Evolutionary conservation across 2,329 filamentous ascomycete species (phyloP).

Genomic region (Aspergillus sp.): DNA sequence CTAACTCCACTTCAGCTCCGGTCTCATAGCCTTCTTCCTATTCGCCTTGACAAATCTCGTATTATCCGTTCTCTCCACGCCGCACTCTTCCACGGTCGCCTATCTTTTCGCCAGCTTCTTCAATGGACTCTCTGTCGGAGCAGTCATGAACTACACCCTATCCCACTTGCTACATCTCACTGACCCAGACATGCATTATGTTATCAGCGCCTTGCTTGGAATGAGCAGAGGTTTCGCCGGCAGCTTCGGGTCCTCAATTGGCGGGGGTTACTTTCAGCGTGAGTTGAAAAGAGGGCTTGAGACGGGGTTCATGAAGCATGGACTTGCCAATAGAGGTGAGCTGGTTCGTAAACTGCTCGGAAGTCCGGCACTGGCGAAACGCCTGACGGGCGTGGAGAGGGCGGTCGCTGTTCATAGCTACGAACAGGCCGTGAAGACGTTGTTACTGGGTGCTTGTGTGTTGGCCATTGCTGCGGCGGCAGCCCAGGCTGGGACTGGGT

Average conservation of each 20-base stretch:
- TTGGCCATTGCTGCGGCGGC: conserved; percentile 53
- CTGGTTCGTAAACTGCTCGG: conserved; percentile 60
- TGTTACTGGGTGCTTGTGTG: conserved; percentile 56
- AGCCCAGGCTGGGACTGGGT: conserved; percentile 61
- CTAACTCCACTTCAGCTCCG: conserved; percentile 47
- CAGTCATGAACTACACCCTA: conserved; percentile 76
- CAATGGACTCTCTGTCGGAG: conserved; percentile 73
- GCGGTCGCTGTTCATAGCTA: conserved; percentile 57
- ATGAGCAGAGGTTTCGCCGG: conserved; percentile 83
- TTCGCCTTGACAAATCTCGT: conserved; percentile 63
- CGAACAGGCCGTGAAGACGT: conserved; percentile 52
- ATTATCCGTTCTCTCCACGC: conserved; percentile 59
- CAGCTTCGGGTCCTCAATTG: conserved; percentile 76
- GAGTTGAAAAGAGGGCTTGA: conserved; percentile 58
- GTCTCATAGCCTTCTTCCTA: conserved; percentile 59
- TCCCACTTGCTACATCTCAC: conserved; percentile 77
- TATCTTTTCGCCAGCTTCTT: conserved; percentile 65
- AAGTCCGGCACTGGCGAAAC: conserved; percentile 57
- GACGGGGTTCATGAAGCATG: conserved; percentile 56
- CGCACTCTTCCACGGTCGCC: conserved; percentile 51
- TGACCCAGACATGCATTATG: conserved; percentile 66
- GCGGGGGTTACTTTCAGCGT: conserved; percentile 72
- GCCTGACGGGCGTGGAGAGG: conserved; percentile 52
- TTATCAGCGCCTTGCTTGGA: conserved; percentile 72
- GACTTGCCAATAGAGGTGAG: conserved; percentile 40